Evolutionary conservation across 148 eudicot species (phyloP).

Genomic region (Silene uniflora): DNA sequence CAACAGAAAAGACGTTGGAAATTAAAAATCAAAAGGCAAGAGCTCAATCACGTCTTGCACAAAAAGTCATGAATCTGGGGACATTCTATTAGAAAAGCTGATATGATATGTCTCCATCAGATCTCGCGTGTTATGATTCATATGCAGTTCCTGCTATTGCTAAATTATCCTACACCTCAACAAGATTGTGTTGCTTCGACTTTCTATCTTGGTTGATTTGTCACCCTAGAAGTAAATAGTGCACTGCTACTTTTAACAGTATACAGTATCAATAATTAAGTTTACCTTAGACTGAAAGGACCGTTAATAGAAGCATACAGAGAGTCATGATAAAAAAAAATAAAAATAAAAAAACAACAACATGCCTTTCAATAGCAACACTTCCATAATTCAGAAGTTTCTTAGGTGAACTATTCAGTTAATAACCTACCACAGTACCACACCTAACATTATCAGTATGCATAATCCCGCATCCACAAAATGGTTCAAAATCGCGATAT

Average conservation of each 20-base stretch:
- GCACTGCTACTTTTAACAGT: background rate
- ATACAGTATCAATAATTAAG: background rate
- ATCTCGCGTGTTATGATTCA: background rate
- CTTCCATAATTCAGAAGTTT: background rate
- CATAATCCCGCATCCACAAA: background rate
- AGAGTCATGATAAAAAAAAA: background rate
- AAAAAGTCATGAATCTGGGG: background rate
- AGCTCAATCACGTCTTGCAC: background rate
- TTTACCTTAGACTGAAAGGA: background rate
- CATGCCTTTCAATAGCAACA: background rate
- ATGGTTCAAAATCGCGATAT: too few relatives aligned
- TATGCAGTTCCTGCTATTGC: background rate
- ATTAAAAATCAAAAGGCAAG: constrained; percentile 7
- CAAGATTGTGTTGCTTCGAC: background rate
- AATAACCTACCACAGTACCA: constrained; percentile 4
- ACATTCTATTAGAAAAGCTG: background rate
- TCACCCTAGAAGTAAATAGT: background rate
- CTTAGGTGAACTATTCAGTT: background rate
- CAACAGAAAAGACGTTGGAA: constrained; percentile 7
- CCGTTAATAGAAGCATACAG: background rate
- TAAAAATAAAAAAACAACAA: too few relatives aligned
- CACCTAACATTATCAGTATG: constrained; percentile 3
- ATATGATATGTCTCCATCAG: background rate
- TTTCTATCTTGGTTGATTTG: background rate
- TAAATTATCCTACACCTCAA: background rate